Evolutionary conservation across 768 basidiomycete genomes (phyloP), one percentile per base, ranked within the genome.

Genomic region (Tephrocybe sp.): DNA sequence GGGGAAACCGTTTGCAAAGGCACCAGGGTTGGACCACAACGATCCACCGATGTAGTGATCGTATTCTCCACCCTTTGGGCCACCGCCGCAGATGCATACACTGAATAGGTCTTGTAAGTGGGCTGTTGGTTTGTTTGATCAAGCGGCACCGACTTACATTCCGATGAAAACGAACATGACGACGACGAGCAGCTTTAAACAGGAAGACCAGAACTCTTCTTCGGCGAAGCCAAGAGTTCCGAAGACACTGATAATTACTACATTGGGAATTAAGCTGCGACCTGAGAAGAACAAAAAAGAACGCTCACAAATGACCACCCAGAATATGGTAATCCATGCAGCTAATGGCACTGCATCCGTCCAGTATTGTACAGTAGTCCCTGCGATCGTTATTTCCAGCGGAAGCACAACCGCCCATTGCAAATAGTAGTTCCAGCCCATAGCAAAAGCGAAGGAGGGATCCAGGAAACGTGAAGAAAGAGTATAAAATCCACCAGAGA

Each of bases 181-280:
- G 31, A 74, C 72, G 4, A 74, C 73, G 40, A 75, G 49, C 19
- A 77, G 65, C 61, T 76, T 77, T n/a, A 77, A 61, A 52, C 69
- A 72, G 25, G 75, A 75, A n/a, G 74, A 71, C 75, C 75, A 77
- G 52, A 75, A 77, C 44, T 75, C 74, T 63, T 75, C 75, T 57
- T 77, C 75, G 0, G 75, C 74, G 44, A 68, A 77, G 9, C 74
- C 74, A 9, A 77, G 68, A 11, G 75, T 75, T 49, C 74, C 75
- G 44, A 77, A 75, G 16, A 75, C 30, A 42, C 65, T 62, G 30
- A 71, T 42, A 18, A 77, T 67, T 7, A 65, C 75, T 77, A 38
- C n/a, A n/a, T n/a, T 8, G 27, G 15, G 13, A 31, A 1, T 27
- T 49, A 34, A 44, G 15, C 18, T 12, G 15, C 1, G 12, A 12